These are phyloP conservation scores for Quercus tomentella DNA, from an alignment of 331 rosid genomes.

Conservation along the genomic window DNA sequence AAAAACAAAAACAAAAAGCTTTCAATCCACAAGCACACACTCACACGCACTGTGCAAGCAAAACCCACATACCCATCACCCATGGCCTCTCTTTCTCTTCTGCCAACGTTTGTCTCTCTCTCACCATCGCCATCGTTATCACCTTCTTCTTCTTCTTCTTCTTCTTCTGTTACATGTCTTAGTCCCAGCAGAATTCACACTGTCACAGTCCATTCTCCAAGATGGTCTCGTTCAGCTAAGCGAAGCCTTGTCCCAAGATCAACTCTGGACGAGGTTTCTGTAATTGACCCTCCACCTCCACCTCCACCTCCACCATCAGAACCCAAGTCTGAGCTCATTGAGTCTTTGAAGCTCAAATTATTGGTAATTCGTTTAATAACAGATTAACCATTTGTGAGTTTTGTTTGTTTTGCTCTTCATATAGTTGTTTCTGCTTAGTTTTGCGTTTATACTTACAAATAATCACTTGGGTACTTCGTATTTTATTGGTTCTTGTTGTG, in stretches of 20 bases:
- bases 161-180: slow-evolving; percentile 10
- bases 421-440: not conserved
- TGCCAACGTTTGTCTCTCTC: slow-evolving; percentile 14
- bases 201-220: slow-evolving; percentile 3
- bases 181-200: slow-evolving; percentile 8
- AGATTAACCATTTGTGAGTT: not conserved
- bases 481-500: not conserved
- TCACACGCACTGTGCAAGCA: not conserved
- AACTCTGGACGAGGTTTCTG: slow-evolving; percentile 22
- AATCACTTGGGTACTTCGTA: not conserved
- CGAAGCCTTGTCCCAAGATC: slow-evolving; percentile 35
- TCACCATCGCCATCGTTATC: not conserved
- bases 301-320: slow-evolving; percentile 18
- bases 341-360: slow-evolving; percentile 67
- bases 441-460: not conserved
- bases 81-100: slow-evolving; percentile 32
- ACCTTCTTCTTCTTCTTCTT: slow-evolving; percentile 14
- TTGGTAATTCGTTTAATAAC: slow-evolving; percentile 39
- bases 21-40: not conserved
- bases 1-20: too few relatives aligned
- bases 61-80: slow-evolving; percentile 29
- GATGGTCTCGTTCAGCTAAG: slow-evolving; percentile 12
- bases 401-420: not conserved
- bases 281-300: slow-evolving; percentile 34
- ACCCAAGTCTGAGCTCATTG: slow-evolving; percentile 26